Conservation (phyloP, 2,329 filamentous ascomycete genomes). For the Xylaria polymorpha region DNA sequence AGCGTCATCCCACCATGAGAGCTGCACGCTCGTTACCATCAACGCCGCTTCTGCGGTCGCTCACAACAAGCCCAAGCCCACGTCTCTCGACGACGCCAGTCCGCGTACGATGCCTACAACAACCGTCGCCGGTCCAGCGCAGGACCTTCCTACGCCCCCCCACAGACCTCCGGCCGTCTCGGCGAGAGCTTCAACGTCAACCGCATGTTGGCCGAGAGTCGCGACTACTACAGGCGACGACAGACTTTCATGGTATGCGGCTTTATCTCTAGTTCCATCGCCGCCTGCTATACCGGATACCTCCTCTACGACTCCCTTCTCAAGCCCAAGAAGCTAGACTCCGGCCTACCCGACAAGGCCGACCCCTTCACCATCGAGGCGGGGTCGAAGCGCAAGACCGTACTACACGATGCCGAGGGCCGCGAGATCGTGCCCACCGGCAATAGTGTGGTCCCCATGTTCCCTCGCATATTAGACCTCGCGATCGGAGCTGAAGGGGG, state of each 20-base stretch:
- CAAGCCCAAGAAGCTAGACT: constrained; percentile 63
- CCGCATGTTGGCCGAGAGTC: constrained; percentile 58
- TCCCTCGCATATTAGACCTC: constrained; percentile 78
- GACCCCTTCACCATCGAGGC: constrained; percentile 60
- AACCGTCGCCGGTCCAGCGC: constrained; percentile 20
- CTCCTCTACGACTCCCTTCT: constrained; percentile 43
- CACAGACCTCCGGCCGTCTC: constrained; percentile 46
- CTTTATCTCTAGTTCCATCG: constrained; percentile 61
- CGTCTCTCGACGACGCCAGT: constrained; percentile 17
- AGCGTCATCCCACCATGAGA: constrained; percentile 25
- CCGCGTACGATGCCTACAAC: constrained; percentile 26
- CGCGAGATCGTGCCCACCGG: constrained; percentile 83
- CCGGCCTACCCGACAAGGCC: constrained; percentile 56
- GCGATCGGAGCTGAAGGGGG: constrained; percentile 49
- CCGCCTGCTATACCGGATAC: constrained; percentile 63
- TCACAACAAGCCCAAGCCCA: constrained; percentile 12
- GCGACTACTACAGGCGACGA: constrained; percentile 63
- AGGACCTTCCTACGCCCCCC: constrained; percentile 31
- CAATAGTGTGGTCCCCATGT: constrained; percentile 80
- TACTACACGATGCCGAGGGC: constrained; percentile 75
- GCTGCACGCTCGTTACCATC: constrained; percentile 28
- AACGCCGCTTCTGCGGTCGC: constrained; percentile 34
- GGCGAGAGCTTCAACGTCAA: constrained; percentile 63
- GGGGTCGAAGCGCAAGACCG: constrained; percentile 65
- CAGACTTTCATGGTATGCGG: constrained; percentile 65